Evolutionary conservation across 495 filamentous ascomycete genomes (phyloP), one percentile per base, ranked within the genome.

Genomic region (Lepidopterella palustris): DNA sequence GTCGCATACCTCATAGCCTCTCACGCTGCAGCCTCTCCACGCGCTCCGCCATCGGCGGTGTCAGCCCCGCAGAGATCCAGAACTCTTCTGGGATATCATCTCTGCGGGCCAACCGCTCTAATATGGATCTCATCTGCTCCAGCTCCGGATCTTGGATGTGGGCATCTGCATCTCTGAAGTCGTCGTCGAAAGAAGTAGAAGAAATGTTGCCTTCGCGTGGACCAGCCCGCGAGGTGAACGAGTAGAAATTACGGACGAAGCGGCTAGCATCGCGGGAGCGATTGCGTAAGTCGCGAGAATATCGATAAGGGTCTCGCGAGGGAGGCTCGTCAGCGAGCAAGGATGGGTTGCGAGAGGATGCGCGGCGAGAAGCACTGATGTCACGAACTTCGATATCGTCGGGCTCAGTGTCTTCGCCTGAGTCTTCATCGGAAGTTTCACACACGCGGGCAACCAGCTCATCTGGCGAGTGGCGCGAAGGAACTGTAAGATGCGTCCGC

Each of bases 51-150:
- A 60, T 6, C 4, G 60, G 27, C 11, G 53, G 56, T 59, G 77
- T 82, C 50, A 91, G 76, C 3, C 87, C 88, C 58, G 82, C 85
- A 61, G 82, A 80, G 49, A 80, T 81, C 88, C 88, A 92, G 84
- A 84, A 89, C 51, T 85, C 80, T 49, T 90, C 87, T 0, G 87
- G 85, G 59, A 90, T 83, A 65, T 90, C 85, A 63, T 85, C 79
- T 8, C 86, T 75, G 9, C 81, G 76, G 49, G 83, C 80, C 60
- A 91, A 77, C 27, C 81, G 77, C 61, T 82, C 78, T 55, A 91
- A 74, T 21, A 92, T 83, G 28, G 79, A 76, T 62, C 86, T 84
- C 83, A 90, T 84, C 35, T 81, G 80, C 4, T 75, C 78, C 32
- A 87, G 73, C 65, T 83, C 82, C 26, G 64, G 45, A 11, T 68